A percentile compares a stretch with the other conserved stretches of the same genome.
phyloP scores from a whole-genome alignment of 2,329 filamentous ascomycete genomes.

The Fusarium algeriense region DNA sequence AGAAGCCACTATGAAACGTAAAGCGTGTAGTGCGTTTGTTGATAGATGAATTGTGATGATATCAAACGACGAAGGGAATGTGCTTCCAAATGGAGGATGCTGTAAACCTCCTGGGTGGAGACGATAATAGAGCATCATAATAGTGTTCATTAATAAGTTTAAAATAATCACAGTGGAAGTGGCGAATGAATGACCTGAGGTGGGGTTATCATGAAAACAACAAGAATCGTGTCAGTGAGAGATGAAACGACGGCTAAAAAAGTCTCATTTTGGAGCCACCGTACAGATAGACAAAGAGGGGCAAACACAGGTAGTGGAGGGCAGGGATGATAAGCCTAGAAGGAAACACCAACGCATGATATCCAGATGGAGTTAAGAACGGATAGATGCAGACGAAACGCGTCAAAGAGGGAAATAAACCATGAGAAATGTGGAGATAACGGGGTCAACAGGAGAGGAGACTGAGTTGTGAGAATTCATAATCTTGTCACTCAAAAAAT shows the following conservation, averaged over 20 bases:
- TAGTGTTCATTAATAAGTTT: conserved; percentile 13
- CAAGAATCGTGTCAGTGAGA: conserved; percentile 30
- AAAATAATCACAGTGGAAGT: conserved; percentile 6
- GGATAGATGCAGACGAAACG: background rate
- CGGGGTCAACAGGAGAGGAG: background rate
- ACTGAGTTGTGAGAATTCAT: background rate
- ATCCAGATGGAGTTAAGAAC: conserved; percentile 16
- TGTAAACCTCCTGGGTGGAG: conserved; percentile 18
- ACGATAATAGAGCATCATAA: conserved; percentile 23
- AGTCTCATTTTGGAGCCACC: conserved; percentile 37
- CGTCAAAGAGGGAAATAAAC: background rate
- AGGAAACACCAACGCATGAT: conserved; percentile 28
- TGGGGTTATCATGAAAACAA: conserved; percentile 44
- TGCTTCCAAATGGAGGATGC: conserved; percentile 10
- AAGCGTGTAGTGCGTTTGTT: conserved; percentile 41
- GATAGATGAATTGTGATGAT: conserved; percentile 44
- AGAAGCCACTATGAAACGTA: conserved; percentile 38
- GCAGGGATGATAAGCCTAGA: conserved; percentile 9
- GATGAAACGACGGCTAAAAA: conserved; percentile 24
- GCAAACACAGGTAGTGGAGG: conserved; percentile 32
- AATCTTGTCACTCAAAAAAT: background rate
- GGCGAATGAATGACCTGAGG: conserved; percentile 35
- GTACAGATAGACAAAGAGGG: conserved; percentile 16
- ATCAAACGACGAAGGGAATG: conserved; percentile 19
- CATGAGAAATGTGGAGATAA: conserved; percentile 16